Percentiles rank a stretch among this genome's conserved stretches.
phyloP scores from a whole-genome alignment of 495 filamentous ascomycete species.

The Lindgomyces ingoldianus region DNA sequence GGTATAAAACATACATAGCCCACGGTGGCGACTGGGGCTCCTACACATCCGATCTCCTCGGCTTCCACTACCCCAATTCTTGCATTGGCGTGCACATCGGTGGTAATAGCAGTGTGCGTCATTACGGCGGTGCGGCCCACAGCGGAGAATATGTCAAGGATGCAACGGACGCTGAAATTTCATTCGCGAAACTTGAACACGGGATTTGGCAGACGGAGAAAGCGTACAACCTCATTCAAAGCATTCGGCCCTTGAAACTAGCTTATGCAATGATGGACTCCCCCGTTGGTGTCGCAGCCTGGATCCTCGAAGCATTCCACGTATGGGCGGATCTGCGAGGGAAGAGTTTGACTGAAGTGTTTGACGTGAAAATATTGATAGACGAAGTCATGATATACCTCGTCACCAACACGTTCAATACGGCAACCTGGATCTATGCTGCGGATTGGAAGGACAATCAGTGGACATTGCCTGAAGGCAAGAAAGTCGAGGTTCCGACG shows the following conservation, averaged over 20 bases:
- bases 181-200: neutral
- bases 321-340: conserved; percentile 6
- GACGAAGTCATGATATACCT: conserved; percentile 20
- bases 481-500: conserved; percentile 8
- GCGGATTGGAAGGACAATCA: neutral
- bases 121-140: neutral
- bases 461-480: conserved; percentile 3
- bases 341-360: neutral
- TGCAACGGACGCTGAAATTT: neutral
- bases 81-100: conserved; percentile 52
- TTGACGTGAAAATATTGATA: neutral
- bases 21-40: conserved; percentile 58
- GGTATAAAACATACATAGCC: conserved; percentile 52
- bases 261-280: conserved; percentile 12
- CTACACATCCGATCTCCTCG: conserved; percentile 50
- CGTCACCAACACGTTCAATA: conserved; percentile 2
- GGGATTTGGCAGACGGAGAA: conserved; percentile 1
- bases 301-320: neutral
- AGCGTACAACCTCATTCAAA: conserved; percentile 5
- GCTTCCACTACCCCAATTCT: conserved; percentile 46
- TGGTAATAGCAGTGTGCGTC: conserved; percentile 39
- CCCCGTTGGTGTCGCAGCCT: conserved; percentile 6
- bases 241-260: conserved; percentile 1
- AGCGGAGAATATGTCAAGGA: neutral
- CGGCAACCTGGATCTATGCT: conserved; percentile 7